Evolutionary conservation across 2,329 filamentous ascomycete genomes (phyloP), one percentile per base, ranked within the genome.

Genomic region (Cercospora sp.): DNA sequence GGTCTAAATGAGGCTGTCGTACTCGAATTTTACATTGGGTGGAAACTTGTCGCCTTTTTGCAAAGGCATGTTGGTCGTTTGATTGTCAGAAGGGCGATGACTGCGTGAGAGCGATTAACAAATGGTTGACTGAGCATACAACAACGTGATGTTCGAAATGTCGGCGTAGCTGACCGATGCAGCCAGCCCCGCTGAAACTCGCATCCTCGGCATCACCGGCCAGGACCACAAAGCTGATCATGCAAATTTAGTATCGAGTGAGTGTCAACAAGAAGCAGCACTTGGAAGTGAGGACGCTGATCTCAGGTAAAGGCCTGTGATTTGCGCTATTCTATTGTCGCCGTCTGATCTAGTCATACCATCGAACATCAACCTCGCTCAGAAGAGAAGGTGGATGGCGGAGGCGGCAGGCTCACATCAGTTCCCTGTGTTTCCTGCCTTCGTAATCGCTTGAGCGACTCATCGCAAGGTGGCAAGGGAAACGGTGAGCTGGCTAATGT

Each of bases 11-110:
- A 2, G 18, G n/a, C 55, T n/a, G 23, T 60, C 64, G 4, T 82
- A 90, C 88, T 85, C 85, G 86, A 97, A 97, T 80, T 85, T 85
- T 70, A 97, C 90, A 75, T 87, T 90, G 74, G 89, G 84, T 74
- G 94, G 94, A 86, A 98, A 94, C 79, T 84, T 84, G 80, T 97
- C 92, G 78, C 94, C 94, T 79, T 87, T 86, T 80, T 94, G 89
- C 81, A 95, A 87, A 80, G 86, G 86, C 62, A 64, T 64, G 9
- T 16, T 59, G 33, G 9, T 18, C 1, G 10, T 40, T 23, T 3
- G n/a, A 59, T 26, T 59, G 55, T 28, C 55, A 9, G 9, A 10
- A 0, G 8, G 55, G 55, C n/a, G 8, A 59, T 13, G 28, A 36
- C 28, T 33, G 31, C 5, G 28, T 18, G 7, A 33, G 55, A 59